These are phyloP conservation scores for Sclerotinia trifoliorum DNA, from an alignment of 2,329 filamentous ascomycete genomes.

Conservation along the genomic window DNA sequence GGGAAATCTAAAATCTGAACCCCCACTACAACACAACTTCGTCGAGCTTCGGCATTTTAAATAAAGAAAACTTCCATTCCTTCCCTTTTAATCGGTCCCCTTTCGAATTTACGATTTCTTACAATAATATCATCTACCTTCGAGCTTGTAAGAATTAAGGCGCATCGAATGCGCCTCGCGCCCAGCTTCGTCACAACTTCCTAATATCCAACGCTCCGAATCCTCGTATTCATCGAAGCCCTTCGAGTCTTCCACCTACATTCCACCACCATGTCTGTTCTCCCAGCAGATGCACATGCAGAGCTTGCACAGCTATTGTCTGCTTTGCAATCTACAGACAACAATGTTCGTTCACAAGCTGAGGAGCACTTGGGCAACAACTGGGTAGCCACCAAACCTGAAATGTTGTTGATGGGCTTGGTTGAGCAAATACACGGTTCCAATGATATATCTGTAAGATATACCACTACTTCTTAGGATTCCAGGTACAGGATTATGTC, in stretches of 20 bases:
- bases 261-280: slow-evolving; percentile 67
- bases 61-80: slow-evolving; percentile 6
- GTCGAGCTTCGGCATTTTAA: neutral
- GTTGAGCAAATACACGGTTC: slow-evolving; percentile 85
- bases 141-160: slow-evolving; percentile 10
- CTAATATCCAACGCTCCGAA: slow-evolving; percentile 11
- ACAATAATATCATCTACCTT: neutral
- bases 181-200: slow-evolving; percentile 2
- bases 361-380: slow-evolving; percentile 88
- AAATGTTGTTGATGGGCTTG: slow-evolving; percentile 88
- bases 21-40: slow-evolving; percentile 10
- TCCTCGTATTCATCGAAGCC: slow-evolving; percentile 5
- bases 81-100: neutral
- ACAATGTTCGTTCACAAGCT: slow-evolving; percentile 76
- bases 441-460: slow-evolving; percentile 44
- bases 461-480: neutral
- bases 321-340: slow-evolving; percentile 87
- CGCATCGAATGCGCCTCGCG: slow-evolving; percentile 21
- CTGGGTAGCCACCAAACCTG: slow-evolving; percentile 80
- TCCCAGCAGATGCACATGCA: slow-evolving; percentile 78
- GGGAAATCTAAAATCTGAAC: neutral
- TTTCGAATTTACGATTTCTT: slow-evolving; percentile 3
- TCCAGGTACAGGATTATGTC: no score
- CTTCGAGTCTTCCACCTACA: slow-evolving; percentile 9
- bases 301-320: slow-evolving; percentile 84